Evolutionary conservation across 768 basidiomycete genomes (phyloP).

Genomic region (Leccinum pellstonianum): DNA sequence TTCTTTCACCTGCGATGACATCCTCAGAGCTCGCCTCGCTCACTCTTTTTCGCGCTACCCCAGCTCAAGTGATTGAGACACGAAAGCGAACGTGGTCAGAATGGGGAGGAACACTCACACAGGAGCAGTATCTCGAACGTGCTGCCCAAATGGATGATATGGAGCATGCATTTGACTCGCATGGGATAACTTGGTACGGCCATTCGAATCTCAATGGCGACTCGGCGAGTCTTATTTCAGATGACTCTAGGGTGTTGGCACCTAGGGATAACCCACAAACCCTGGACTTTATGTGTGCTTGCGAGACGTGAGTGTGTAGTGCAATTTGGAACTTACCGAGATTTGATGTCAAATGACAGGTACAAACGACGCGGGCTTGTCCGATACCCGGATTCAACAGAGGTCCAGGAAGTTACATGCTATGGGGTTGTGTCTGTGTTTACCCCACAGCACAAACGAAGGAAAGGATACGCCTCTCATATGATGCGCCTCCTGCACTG

Average conservation of each 20-base stretch:
- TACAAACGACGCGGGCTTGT: constrained; percentile 35
- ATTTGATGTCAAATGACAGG: constrained; percentile 20
- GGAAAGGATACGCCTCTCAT: constrained; percentile 56
- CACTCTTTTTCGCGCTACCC: constrained; percentile 49
- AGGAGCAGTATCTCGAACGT: constrained; percentile 36
- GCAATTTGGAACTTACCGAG: neutral
- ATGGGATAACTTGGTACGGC: constrained; percentile 49
- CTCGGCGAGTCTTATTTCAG: neutral
- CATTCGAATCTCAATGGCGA: neutral
- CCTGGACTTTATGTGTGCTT: constrained; percentile 56
- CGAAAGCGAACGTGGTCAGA: constrained; percentile 38
- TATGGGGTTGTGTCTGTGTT: constrained; percentile 60
- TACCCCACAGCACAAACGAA: constrained; percentile 47
- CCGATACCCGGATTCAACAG: constrained; percentile 25
- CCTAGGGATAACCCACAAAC: constrained; percentile 49
- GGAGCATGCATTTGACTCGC: constrained; percentile 46
- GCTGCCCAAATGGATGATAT: constrained; percentile 39
- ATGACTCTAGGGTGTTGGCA: constrained; percentile 52
- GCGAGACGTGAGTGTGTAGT: constrained; percentile 52
- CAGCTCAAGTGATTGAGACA: constrained; percentile 42
- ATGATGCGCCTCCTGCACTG: constrained; percentile 68
- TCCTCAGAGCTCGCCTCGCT: constrained; percentile 24
- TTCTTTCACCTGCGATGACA: constrained; percentile 3
- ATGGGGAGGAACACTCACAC: constrained; percentile 45
- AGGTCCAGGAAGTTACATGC: constrained; percentile 36